These are phyloP conservation scores for Toxoplasma gondii DNA, from an alignment of 169 alveolate genomes.

Conservation along the genomic window DNA sequence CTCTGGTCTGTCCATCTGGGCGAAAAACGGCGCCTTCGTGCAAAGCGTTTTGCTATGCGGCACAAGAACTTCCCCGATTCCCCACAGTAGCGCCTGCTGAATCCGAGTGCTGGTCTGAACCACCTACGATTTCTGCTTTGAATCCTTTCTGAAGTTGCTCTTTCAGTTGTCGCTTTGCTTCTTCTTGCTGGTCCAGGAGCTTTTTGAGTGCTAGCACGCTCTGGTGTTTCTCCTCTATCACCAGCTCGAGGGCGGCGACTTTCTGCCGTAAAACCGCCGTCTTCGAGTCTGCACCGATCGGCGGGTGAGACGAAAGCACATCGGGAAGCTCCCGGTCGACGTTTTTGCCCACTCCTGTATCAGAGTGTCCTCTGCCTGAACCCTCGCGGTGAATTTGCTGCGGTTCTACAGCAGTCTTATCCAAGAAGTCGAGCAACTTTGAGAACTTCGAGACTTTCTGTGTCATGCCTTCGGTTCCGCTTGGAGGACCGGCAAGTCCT, in stretches of 20 bases:
- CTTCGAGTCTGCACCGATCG: conserved; percentile 23
- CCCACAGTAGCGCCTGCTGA: neutral
- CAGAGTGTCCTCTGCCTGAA: neutral
- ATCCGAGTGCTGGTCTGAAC: neutral
- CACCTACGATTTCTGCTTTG: conserved; percentile 31
- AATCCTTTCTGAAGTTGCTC: conserved; percentile 33
- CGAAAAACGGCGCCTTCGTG: neutral
- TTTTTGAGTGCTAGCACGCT: conserved; percentile 46
- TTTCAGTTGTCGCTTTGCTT: neutral
- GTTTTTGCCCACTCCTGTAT: neutral
- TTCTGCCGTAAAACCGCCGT: conserved; percentile 31
- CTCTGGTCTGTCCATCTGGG: no score
- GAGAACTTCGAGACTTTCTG: neutral
- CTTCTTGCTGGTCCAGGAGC: conserved; percentile 52
- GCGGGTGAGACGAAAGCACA: neutral
- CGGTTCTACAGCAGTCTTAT: neutral
- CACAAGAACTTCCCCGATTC: neutral
- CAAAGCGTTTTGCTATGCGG: neutral
- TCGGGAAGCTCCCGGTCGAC: neutral
- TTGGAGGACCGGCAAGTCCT: neutral
- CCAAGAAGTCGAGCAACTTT: neutral
- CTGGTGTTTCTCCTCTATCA: conserved; percentile 60
- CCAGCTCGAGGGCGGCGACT: conserved; percentile 53
- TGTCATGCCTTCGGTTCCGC: neutral
- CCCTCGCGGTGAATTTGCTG: neutral